phyloP scores from a whole-genome alignment of 306 rosid genomes.

The Quercus rubra region DNA sequence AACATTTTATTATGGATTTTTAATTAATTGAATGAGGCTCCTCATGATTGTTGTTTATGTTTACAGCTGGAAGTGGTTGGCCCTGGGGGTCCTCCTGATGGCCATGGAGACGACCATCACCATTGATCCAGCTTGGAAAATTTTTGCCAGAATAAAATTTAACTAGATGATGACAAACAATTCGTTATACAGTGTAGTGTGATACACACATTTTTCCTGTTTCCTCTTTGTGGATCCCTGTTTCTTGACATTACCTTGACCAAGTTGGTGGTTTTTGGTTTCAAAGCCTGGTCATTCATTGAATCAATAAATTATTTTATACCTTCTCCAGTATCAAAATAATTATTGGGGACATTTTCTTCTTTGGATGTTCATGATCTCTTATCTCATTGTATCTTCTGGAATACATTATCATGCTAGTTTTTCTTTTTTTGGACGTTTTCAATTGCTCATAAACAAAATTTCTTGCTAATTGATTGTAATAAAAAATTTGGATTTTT shows the following conservation, averaged over 20 bases:
- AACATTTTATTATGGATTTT: too few species aligned
- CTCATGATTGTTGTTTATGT: background rate
- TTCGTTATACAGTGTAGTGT: background rate
- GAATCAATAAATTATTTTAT: background rate
- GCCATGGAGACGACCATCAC: slow-evolving; percentile 32
- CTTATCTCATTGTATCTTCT: background rate
- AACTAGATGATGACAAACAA: background rate
- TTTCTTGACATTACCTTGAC: slow-evolving; percentile 5
- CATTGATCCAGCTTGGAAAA: slow-evolving; percentile 19
- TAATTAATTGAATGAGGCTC: background rate
- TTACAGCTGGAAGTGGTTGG: slow-evolving; percentile 44
- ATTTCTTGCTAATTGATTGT: too few species aligned
- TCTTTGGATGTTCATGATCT: background rate
- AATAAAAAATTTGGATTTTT: too few species aligned
- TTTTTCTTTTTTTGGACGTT: too few species aligned
- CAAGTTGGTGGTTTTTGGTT: background rate
- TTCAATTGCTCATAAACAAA: too few species aligned
- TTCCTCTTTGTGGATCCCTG: background rate
- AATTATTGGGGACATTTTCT: background rate
- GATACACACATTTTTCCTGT: background rate
- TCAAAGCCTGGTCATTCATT: background rate
- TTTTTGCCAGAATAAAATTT: slow-evolving; percentile 15
- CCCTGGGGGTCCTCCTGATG: slow-evolving; percentile 46
- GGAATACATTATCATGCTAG: too few species aligned
- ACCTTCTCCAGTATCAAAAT: background rate